phyloP scores from a whole-genome alignment of 441 rosid species.

The Pelargonium citronellum region DNA sequence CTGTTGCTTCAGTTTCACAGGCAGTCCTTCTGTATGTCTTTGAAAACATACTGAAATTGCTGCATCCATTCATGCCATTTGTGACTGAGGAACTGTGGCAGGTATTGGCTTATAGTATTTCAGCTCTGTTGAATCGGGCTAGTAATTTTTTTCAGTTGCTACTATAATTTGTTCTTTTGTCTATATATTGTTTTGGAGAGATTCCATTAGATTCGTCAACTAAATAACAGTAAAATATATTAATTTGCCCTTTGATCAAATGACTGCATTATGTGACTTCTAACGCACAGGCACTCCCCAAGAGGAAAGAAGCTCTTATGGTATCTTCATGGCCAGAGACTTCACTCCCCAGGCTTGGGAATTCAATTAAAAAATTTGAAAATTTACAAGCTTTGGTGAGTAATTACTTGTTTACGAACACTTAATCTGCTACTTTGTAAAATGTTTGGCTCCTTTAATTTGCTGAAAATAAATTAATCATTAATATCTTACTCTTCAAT shows the following conservation, averaged over 20 bases:
- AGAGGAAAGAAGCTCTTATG: conserved; percentile 69
- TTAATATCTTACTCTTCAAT: conserved; percentile 18
- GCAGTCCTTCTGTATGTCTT: conserved; percentile 80
- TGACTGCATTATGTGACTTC: conserved; percentile 1
- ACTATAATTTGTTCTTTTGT: neutral
- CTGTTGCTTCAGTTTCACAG: conserved; percentile 56
- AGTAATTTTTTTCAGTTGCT: neutral
- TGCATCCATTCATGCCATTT: conserved; percentile 97
- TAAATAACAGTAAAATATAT: neutral
- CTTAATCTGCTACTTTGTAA: neutral
- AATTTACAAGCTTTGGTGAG: conserved; percentile 84
- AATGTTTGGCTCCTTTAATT: neutral
- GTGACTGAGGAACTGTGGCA: conserved; percentile 95
- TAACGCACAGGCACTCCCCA: conserved; percentile 62
- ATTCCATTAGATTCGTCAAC: neutral
- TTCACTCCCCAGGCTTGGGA: conserved; percentile 60
- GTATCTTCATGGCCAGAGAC: conserved; percentile 80
- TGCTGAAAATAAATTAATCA: neutral
- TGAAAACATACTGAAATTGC: conserved; percentile 69
- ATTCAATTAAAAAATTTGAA: conserved; percentile 67
- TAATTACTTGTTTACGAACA: conserved; percentile 15
- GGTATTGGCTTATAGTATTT: conserved; percentile 34
- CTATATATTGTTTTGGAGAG: neutral
- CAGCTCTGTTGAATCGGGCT: neutral
- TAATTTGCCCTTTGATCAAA: neutral